Base-by-base conservation (phyloP, 2,329 filamentous ascomycete genomes). In the Aspergillus fumigatiaffinis region DNA sequence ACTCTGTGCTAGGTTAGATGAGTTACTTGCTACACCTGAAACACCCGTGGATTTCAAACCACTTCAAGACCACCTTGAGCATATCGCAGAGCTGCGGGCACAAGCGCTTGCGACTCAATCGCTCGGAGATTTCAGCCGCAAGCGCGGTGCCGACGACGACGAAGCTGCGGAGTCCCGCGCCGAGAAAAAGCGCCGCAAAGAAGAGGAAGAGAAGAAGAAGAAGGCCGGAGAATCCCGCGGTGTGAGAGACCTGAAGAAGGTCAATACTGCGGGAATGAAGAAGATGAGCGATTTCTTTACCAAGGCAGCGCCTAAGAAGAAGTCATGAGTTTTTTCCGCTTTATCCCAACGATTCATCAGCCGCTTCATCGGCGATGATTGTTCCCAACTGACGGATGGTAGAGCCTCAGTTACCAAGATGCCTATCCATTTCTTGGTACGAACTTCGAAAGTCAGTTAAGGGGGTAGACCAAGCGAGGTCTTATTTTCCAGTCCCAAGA, bases 231-330 rank as follows among this genome's bases (percentile, higher is more conserved):
- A 90, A 76, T 94, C 89, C 60, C 82, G 86, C 28, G 92, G 86
- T 0, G 85, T 97, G 1, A 87, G 87, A 70, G 84, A 92, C 50
- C 73, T 99, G 68, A 89, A 89, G 72, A 99, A 97, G 77, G 93
- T 92, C 50, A 90, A 97, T 75, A 92, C 89, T 0, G 85, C 77
- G 23, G 94, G 94, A 1, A 99, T 99, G 94, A 94, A 90, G 82
- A 99, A 97, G 80, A 84, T 99, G 84, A 96, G 90, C 71, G 84
- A 87, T 60, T 99, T 99, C 77, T 99, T 99, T 74, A 86, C 86
- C 59, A 95, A 93, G 77, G 69, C 72, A 28, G 64, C 72, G 28
- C 48, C 65, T 10, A 70, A 72, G 59, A 74, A 74, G 60, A 73
- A 73, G 53, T 56, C 69, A 38, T 73, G 66, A 67, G 50, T 14